phyloP scores from a whole-genome alignment of 768 basidiomycete species.

The Scleroderma citrinum region DNA sequence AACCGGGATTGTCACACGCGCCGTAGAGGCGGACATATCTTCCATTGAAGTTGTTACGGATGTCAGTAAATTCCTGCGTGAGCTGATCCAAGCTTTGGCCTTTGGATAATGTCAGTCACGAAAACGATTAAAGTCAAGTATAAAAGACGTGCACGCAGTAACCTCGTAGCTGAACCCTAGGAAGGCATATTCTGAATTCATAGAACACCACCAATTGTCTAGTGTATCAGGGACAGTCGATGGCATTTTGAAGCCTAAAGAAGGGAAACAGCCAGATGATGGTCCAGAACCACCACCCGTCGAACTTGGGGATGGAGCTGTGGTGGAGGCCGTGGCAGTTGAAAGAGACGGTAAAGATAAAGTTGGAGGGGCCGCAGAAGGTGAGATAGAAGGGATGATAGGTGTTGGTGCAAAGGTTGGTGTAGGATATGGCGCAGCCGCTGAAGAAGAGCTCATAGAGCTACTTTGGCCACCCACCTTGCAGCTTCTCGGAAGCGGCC shows the following conservation, averaged over 20 bases:
- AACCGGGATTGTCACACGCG: conserved; percentile 33
- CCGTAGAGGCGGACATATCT: conserved; percentile 57
- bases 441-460: background rate
- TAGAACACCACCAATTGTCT: conserved; percentile 60
- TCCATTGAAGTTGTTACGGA: conserved; percentile 51
- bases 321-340: background rate
- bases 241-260: conserved; percentile 51
- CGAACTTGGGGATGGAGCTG: background rate
- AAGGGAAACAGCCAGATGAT: conserved; percentile 30
- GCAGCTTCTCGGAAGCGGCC: conserved; percentile 12
- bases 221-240: conserved; percentile 36
- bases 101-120: conserved; percentile 17
- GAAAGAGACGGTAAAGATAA: background rate
- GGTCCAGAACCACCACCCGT: background rate
- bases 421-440: background rate
- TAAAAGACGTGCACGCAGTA: conserved; percentile 44
- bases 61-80: conserved; percentile 51
- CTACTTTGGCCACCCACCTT: background rate
- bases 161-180: conserved; percentile 76
- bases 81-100: conserved; percentile 53
- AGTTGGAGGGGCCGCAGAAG: background rate
- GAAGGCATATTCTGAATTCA: conserved; percentile 64
- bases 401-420: no score
- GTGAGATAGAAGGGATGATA: background rate
- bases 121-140: background rate